Evolutionary conservation across 2,329 filamentous ascomycete genomes (phyloP).

Genomic region (Claviceps paspali): DNA sequence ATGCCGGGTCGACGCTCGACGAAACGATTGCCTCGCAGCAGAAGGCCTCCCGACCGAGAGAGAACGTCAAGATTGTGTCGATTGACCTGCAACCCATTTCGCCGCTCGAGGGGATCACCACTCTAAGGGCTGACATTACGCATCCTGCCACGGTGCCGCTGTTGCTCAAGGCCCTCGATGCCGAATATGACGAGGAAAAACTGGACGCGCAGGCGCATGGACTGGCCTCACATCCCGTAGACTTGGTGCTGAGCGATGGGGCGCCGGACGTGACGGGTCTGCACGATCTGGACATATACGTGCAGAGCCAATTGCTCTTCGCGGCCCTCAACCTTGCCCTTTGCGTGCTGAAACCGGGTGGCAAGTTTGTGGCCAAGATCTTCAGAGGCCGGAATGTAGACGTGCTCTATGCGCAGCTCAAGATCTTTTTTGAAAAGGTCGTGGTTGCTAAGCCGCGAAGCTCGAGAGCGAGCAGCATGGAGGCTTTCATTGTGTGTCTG

Average conservation of each 20-base stretch:
- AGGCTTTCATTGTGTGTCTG: slow-evolving; percentile 91
- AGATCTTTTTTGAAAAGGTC: slow-evolving; percentile 73
- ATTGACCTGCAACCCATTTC: slow-evolving; percentile 96
- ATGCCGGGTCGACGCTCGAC: not conserved
- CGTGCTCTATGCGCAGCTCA: slow-evolving; percentile 82
- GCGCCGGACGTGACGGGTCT: slow-evolving; percentile 93
- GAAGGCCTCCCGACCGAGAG: slow-evolving; percentile 26
- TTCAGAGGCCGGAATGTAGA: slow-evolving; percentile 94
- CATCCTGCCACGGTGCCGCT: slow-evolving; percentile 90
- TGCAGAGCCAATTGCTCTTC: slow-evolving; percentile 89
- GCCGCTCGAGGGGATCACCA: slow-evolving; percentile 81
- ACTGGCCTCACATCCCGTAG: slow-evolving; percentile 57
- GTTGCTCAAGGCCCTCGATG: slow-evolving; percentile 70
- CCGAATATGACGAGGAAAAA: slow-evolving; percentile 41
- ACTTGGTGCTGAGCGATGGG: slow-evolving; percentile 88
- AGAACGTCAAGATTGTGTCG: slow-evolving; percentile 82
- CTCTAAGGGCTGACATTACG: slow-evolving; percentile 88
- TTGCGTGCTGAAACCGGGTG: slow-evolving; percentile 81
- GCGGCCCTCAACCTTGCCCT: slow-evolving; percentile 86
- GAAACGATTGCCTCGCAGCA: not conserved
- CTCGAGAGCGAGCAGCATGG: slow-evolving; percentile 88
- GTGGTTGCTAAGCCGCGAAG: slow-evolving; percentile 87
- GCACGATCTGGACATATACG: slow-evolving; percentile 95
- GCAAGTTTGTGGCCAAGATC: slow-evolving; percentile 96
- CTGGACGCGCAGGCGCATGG: not conserved